Evolutionary conservation across 2,329 filamentous ascomycete genomes (phyloP).

Genomic region (Trichoderma semiorbis): DNA sequence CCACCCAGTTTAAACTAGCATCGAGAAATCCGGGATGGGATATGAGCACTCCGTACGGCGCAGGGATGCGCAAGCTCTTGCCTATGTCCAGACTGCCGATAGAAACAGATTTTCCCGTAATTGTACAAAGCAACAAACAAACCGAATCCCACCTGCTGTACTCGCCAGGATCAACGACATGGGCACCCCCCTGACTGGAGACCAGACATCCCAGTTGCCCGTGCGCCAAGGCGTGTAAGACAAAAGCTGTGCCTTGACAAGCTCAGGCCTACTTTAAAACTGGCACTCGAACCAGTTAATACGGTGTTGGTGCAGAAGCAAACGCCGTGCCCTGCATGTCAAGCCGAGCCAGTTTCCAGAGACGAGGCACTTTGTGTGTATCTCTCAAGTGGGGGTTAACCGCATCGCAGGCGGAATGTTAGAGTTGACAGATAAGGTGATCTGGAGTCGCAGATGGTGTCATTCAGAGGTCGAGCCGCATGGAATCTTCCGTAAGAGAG

Average conservation of each 20-base stretch:
- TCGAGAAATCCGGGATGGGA: background rate
- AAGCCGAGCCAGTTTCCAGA: background rate
- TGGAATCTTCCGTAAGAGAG: background rate
- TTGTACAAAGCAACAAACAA: background rate
- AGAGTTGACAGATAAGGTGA: background rate
- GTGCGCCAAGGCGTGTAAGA: background rate
- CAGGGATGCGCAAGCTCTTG: background rate
- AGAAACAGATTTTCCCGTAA: background rate
- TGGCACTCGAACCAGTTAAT: background rate
- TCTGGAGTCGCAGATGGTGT: background rate
- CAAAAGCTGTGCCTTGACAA: background rate
- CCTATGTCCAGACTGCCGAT: background rate
- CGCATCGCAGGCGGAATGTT: background rate
- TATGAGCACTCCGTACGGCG: background rate
- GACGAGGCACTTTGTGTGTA: background rate
- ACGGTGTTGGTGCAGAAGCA: background rate
- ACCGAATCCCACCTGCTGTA: background rate
- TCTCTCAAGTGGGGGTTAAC: background rate
- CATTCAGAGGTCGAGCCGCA: background rate
- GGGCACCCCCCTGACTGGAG: background rate
- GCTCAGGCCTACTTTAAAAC: background rate
- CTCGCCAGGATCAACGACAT: background rate
- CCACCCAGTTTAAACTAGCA: background rate
- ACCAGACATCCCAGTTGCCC: background rate
- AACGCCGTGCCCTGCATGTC: background rate